Evolutionary conservation across 495 filamentous ascomycete species (phyloP), one percentile per base, ranked within the genome.

Genomic region (Podospora conica): DNA sequence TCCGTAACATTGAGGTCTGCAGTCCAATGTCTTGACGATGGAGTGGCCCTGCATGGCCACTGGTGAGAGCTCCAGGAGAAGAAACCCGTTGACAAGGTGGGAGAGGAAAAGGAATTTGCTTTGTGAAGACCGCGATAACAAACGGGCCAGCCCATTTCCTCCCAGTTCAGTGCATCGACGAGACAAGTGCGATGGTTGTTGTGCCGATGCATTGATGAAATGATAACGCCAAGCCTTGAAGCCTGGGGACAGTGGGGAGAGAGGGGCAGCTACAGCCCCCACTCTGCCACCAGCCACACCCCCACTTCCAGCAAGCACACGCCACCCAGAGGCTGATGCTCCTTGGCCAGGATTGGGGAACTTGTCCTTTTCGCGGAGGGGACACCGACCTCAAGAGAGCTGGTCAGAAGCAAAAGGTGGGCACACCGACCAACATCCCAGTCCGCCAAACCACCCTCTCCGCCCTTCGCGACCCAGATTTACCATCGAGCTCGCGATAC

Each of bases 301-400:
- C 0, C 25, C 2, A 27, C 25, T 3, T 6, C 11, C 12, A 4
- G n/a, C 40, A 20, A 5, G 20, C 62, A 60, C 58, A 25, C 24
- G 71, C 71, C 68, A 69, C 71, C 58, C 2, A 11, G 22, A 29
- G 62, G 66, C 54, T 56, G 61, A 64, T 65, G 54, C 63, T 60
- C 57, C 55, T 56, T 48, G 60, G 53, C 60, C 23, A 22, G 55
- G 40, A 33, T 31, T 33, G 53, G 66, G 68, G 73, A 74, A 74
- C 70, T 71, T 74, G 73, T 74, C 73, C 73, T 74, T 74, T 74
- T 74, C 70, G 28, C 59, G 64, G 68, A 71, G 70, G 66, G 72
- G 70, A 69, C 66, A 70, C 58, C 64, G 64, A 65, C 68, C 61
- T 60, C 66, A n/a, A 25, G n/a, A 27, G 65, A 67, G 66, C 66